Base-by-base conservation (phyloP, 2,329 filamentous ascomycete genomes). In the Chaetomium strumarium region DNA sequence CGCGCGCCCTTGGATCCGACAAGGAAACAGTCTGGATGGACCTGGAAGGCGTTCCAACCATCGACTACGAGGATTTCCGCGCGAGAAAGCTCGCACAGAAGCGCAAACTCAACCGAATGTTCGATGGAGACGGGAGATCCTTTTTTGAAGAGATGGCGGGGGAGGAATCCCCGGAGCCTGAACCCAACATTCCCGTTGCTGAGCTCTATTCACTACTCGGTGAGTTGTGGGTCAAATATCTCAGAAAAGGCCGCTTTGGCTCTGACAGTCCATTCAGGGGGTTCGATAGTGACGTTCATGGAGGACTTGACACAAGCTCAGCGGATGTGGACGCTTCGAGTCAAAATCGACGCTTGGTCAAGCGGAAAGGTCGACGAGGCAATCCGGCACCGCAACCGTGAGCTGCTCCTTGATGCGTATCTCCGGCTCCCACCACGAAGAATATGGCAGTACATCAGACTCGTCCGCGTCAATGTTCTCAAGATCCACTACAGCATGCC, bases 271-370 rank as follows among this genome's bases (percentile, higher is more conserved):
- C 46, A 12, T 53, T 49, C 24, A 67, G 65, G 58, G 12, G 64
- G 65, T 1, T 55, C 56, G 6, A 10, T 40, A 12, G 42, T 12
- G 51, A 64, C 61, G 5, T 19, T 66, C 4, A 2, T 47, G 3
- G 39, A 62, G 24, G 66, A 68, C 51, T 13, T 62, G 19, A 52
- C 63, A 1, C 63, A 67, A 43, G 53, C 58, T 4, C 2, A 38
- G 11, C 52, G 47, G 19, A 68, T 69, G 66, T 52, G 59, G 49
- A 61, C 50, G 12, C 55, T 63, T 41, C 60, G 66, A 46, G 59
- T 67, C 49, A 65, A 68, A 50, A 62, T 67, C 31, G 66, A 68
- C 42, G 50, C 46, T 2, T 64, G 61, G 59, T 65, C 65, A 1
- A 40, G 53, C 9, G 66, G 67, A 4, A 36, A 42, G 10, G 33